Evolutionary conservation across 176 grass and related monocot species (phyloP), one percentile per base, ranked within the genome.

Genomic region (Zoysia pacifica): DNA sequence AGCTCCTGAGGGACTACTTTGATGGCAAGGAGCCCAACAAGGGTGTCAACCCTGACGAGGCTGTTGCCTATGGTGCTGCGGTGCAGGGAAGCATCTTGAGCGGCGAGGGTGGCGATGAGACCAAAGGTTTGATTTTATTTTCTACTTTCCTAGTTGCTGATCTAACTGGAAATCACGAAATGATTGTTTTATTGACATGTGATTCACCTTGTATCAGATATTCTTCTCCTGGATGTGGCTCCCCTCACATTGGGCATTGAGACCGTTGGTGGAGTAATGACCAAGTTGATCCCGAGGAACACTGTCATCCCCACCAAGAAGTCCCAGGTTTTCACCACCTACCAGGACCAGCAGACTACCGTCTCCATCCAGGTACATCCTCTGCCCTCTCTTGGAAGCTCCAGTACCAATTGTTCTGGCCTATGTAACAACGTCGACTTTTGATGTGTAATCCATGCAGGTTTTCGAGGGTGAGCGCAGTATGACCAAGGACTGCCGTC

Each of bases 391-490:
- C 0, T 65, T 37, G 16, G 3, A 70, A 15, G 40, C 45, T 45
- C 4, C 4, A 12, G 4, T 7, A 2, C 18, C 13, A 42, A n/a
- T 5, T n/a, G 44, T 5, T 65, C 4, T 66, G 35, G 4, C 18
- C 9, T 35, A 14, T 7, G 11, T 54, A 9, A 67, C 15, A 18
- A 55, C 53, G 15, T 11, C 36, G 0, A 41, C 50, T 7, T 45
- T 38, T 55, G 1, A 66, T 88, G 36, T 39, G 5, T 28, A 42
- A 16, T 62, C 0, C 0, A 0, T 75, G 5, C 70, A 93, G 90
- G 90, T 93, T 59, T 93, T 93, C 8, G 90, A 93, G 80, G 90
- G 90, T 81, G 90, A 93, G 77, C 87, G 90, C 44, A 93, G 84
- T 56, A 90, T 93, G 90, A 93, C 90, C 7, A 93, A 93, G 90